A percentile compares a stretch with the other conserved stretches of the same genome.
These are phyloP conservation scores for Yamadazyma sp. DNA, from an alignment of 805 yeast species.

Conservation along the genomic window DNA sequence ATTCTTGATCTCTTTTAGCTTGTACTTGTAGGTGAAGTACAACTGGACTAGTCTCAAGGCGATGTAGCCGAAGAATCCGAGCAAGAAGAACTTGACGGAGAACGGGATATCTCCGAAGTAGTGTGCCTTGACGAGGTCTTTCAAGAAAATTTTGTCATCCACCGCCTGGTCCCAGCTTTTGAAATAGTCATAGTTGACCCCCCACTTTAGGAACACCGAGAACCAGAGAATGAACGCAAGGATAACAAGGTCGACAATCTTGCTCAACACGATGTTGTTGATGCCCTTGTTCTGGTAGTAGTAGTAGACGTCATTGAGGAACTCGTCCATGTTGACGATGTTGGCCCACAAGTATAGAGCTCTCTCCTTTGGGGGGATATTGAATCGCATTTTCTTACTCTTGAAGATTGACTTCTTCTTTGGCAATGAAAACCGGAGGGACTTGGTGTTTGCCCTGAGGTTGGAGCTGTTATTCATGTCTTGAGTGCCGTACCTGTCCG, in stretches of 20 bases:
- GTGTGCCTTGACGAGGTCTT: slow-evolving; percentile 33
- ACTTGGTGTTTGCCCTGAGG: slow-evolving; percentile 1
- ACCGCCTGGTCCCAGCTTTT: slow-evolving; percentile 24
- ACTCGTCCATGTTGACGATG: slow-evolving; percentile 85
- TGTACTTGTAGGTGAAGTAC: slow-evolving; percentile 56
- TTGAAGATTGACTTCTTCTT: slow-evolving; percentile 11
- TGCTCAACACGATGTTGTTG: slow-evolving; percentile 68
- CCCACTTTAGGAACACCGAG: slow-evolving; percentile 75
- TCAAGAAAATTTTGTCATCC: slow-evolving; percentile 20
- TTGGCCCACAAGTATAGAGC: slow-evolving; percentile 98
- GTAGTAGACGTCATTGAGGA: slow-evolving; percentile 76
- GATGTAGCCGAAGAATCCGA: slow-evolving; percentile 59
- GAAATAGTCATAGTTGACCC: slow-evolving; percentile 60
- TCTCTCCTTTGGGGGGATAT: slow-evolving; percentile 56
- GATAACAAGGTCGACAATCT: slow-evolving; percentile 66
- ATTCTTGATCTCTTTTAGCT: slow-evolving; percentile 69
- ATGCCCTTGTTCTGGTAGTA: slow-evolving; percentile 87
- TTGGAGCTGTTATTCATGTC: slow-evolving; percentile 5
- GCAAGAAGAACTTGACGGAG: slow-evolving; percentile 56
- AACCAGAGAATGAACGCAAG: slow-evolving; percentile 77
- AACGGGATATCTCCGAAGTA: slow-evolving; percentile 48
- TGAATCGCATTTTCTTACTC: slow-evolving; percentile 16
- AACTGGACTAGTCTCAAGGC: slow-evolving; percentile 53
- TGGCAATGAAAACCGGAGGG: slow-evolving; percentile 17
- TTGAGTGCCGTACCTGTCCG: slow-evolving; percentile 7